phyloP scores from a whole-genome alignment of 2,329 filamentous ascomycete genomes.

The Paraphaeosphaeria minitans region DNA sequence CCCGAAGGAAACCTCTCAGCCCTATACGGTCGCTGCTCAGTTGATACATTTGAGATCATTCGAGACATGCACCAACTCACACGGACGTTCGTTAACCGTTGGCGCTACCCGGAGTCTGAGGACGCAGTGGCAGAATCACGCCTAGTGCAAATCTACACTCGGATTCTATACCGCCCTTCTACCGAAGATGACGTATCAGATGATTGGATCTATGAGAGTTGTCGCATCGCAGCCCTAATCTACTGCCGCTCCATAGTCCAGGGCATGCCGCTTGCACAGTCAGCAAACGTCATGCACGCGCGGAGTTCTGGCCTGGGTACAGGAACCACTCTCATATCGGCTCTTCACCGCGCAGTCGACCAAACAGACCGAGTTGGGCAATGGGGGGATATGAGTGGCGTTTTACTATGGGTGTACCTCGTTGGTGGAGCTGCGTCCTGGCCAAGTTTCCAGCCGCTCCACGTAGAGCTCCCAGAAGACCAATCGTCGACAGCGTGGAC shows the following conservation, averaged over 20 bases:
- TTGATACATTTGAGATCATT: conserved; percentile 29
- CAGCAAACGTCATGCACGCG: conserved; percentile 26
- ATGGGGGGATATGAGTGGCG: conserved; percentile 36
- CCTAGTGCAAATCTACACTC: conserved; percentile 33
- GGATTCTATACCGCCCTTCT: conserved; percentile 24
- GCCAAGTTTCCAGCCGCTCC: conserved; percentile 13
- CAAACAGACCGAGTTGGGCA: conserved; percentile 27
- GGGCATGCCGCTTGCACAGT: conserved; percentile 27
- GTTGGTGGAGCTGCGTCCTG: conserved; percentile 37
- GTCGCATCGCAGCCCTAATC: conserved; percentile 38
- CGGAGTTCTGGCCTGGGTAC: conserved; percentile 14
- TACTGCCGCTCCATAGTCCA: conserved; percentile 40
- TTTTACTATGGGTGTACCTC: conserved; percentile 40
- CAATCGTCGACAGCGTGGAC: conserved; percentile 23
- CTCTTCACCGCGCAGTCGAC: conserved; percentile 31
- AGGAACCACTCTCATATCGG: conserved; percentile 23
- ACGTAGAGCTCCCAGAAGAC: conserved; percentile 14
- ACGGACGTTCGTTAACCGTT: conserved; percentile 24
- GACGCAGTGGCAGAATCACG: conserved; percentile 26
- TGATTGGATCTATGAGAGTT: conserved; percentile 41
- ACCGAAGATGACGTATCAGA: conserved; percentile 17
- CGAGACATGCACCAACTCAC: conserved; percentile 36
- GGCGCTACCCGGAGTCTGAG: conserved; percentile 20
- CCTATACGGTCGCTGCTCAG: conserved; percentile 27
- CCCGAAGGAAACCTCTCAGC: conserved; percentile 22